phyloP scores from a whole-genome alignment of 176 grass and related monocot genomes.

The Leersia perrieri region DNA sequence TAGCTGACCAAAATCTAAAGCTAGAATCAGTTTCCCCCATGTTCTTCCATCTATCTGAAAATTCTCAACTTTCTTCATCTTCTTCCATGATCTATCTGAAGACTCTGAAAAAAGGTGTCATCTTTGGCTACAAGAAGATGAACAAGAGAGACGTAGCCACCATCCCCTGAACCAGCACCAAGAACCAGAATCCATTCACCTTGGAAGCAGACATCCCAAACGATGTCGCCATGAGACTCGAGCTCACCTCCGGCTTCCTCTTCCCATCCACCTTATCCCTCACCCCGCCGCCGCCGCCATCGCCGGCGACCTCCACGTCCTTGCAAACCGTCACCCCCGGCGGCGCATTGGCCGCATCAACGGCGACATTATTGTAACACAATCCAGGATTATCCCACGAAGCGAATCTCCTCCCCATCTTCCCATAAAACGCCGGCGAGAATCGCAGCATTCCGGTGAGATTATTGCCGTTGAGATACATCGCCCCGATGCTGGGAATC shows the following conservation, averaged over 20 bases:
- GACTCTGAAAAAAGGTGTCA: slow-evolving; percentile 12
- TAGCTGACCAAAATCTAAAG: background rate
- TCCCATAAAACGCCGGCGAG: slow-evolving; percentile 61
- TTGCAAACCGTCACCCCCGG: slow-evolving; percentile 51
- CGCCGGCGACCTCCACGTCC: slow-evolving; percentile 23
- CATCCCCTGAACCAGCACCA: slow-evolving; percentile 35
- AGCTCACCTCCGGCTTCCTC: slow-evolving; percentile 49
- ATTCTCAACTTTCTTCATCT: slow-evolving; percentile 18
- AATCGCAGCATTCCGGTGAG: slow-evolving; percentile 69
- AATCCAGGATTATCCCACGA: slow-evolving; percentile 86
- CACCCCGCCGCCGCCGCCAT: background rate
- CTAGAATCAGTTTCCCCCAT: slow-evolving; percentile 13
- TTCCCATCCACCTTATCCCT: slow-evolving; percentile 8
- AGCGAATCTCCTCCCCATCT: slow-evolving; percentile 78
- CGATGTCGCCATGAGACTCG: slow-evolving; percentile 35
- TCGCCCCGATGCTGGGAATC: slow-evolving; percentile 56
- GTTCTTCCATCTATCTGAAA: background rate
- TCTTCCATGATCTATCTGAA: background rate
- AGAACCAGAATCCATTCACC: slow-evolving; percentile 25
- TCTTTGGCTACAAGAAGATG: slow-evolving; percentile 32
- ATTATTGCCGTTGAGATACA: slow-evolving; percentile 94
- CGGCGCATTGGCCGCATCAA: slow-evolving; percentile 23
- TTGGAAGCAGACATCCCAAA: background rate
- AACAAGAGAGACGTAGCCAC: slow-evolving; percentile 14
- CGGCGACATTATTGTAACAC: slow-evolving; percentile 44